phyloP scores from a whole-genome alignment of 1,284 basidiomycete species.

The Amylostereum areolatum region DNA sequence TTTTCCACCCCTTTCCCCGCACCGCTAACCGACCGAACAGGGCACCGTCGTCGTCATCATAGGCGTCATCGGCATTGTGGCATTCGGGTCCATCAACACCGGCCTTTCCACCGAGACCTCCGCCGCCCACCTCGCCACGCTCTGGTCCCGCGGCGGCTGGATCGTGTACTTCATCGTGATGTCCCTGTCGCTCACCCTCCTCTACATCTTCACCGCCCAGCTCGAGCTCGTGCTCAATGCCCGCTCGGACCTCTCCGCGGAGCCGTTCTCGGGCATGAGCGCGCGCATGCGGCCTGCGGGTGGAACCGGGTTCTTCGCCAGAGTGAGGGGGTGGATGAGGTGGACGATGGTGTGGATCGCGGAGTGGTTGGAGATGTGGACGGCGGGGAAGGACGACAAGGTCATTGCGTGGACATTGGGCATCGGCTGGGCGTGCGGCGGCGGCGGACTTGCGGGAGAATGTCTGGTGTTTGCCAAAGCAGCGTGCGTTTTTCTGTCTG shows the following conservation, averaged over 20 bases:
- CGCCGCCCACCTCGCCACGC: conserved; percentile 64
- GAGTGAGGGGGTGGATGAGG: conserved; percentile 34
- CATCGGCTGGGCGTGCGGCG: conserved; percentile 87
- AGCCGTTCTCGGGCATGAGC: conserved; percentile 44
- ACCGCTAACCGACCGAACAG: conserved; percentile 27
- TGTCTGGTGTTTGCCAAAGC: conserved; percentile 91
- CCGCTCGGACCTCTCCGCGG: conserved; percentile 56
- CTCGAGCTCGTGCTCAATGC: conserved; percentile 66
- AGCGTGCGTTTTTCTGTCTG: conserved; percentile 44
- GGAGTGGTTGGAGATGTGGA: conserved; percentile 68
- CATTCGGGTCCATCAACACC: conserved; percentile 78
- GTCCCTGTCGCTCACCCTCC: conserved; percentile 57
- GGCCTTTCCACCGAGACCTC: conserved; percentile 66
- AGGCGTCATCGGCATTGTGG: conserved; percentile 82
- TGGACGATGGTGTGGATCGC: conserved; percentile 47
- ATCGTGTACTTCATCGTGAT: conserved; percentile 83
- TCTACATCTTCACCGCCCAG: conserved; percentile 59
- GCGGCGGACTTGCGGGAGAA: conserved; percentile 83
- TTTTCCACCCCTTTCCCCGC: not conserved
- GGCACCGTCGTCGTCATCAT: conserved; percentile 77
- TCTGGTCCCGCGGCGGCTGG: conserved; percentile 86
- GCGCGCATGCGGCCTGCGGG: conserved; percentile 19
- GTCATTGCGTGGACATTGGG: conserved; percentile 85
- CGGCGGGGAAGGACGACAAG: conserved; percentile 73
- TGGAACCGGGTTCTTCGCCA: conserved; percentile 24